phyloP scores from a whole-genome alignment of 768 basidiomycete species.

The Mycena chlorophos region DNA sequence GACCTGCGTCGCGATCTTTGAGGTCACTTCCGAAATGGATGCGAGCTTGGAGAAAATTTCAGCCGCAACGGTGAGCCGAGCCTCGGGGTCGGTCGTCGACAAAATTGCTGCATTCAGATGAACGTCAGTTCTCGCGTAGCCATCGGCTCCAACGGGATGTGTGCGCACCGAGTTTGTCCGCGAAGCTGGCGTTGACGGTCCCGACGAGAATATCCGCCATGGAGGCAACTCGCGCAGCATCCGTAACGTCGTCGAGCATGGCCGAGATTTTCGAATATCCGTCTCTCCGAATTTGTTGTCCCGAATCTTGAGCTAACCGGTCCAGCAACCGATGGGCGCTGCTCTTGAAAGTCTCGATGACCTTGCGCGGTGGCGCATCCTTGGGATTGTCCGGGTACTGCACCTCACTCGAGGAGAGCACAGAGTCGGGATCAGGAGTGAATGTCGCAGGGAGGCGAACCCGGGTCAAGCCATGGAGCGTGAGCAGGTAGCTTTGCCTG shows the following conservation, averaged over 20 bases:
- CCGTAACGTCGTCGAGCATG: slow-evolving; percentile 73
- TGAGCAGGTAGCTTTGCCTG: slow-evolving; percentile 64
- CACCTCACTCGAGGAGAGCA: slow-evolving; percentile 41
- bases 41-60: slow-evolving; percentile 72
- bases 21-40: slow-evolving; percentile 77
- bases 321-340: slow-evolving; percentile 68
- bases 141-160: slow-evolving; percentile 1
- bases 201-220: slow-evolving; percentile 78
- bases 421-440: slow-evolving; percentile 27
- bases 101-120: slow-evolving; percentile 61
- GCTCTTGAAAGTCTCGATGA: slow-evolving; percentile 66
- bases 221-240: slow-evolving; percentile 63
- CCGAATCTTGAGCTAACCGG: slow-evolving; percentile 53
- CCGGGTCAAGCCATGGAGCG: slow-evolving; percentile 70
- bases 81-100: slow-evolving; percentile 56
- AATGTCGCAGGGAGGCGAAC: slow-evolving; percentile 52
- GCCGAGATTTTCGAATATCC: slow-evolving; percentile 66
- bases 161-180: slow-evolving; percentile 67
- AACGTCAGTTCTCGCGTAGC: neutral
- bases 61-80: slow-evolving; percentile 65
- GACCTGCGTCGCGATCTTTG: slow-evolving; percentile 77
- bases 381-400: slow-evolving; percentile 48
- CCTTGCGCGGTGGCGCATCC: slow-evolving; percentile 50
- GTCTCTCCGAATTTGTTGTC: slow-evolving; percentile 56
- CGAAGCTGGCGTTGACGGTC: slow-evolving; percentile 62